Evolutionary conservation across 345 rosid genomes (phyloP).

Genomic region (Eutrema yunnanense): DNA sequence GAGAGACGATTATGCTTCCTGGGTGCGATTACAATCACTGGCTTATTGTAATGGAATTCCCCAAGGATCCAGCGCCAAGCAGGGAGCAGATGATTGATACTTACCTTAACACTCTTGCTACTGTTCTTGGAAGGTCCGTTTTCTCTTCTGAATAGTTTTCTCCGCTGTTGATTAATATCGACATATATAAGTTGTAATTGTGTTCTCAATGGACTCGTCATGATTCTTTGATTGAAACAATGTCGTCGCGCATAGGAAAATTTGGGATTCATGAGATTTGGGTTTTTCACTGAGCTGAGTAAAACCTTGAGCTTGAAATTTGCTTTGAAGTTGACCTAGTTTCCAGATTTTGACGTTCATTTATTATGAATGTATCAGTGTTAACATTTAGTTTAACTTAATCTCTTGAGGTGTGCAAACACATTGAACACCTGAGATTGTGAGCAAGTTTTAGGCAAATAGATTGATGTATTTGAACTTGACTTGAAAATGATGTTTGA

Average conservation of each 20-base stretch:
- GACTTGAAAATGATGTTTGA: no score
- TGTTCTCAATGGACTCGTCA: background rate
- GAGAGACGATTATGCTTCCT: slow-evolving; percentile 92
- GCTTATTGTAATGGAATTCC: slow-evolving; percentile 97
- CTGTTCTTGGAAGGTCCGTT: slow-evolving; percentile 78
- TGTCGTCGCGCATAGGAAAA: background rate
- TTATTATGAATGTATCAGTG: background rate
- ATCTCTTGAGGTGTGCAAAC: background rate
- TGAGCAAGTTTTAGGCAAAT: background rate
- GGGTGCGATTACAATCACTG: slow-evolving; percentile 95
- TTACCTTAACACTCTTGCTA: slow-evolving; percentile 77
- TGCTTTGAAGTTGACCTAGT: background rate
- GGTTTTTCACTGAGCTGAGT: background rate
- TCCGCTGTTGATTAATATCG: background rate
- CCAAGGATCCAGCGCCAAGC: slow-evolving; percentile 92
- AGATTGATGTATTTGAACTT: background rate
- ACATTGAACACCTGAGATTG: background rate
- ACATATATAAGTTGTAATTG: background rate
- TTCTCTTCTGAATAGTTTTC: background rate
- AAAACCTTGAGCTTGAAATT: background rate
- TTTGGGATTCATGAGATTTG: background rate
- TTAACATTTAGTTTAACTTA: background rate
- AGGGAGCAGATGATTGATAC: slow-evolving; percentile 95
- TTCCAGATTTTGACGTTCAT: background rate
- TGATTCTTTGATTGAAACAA: background rate